Evolutionary conservation across 371 early-diverging fungal species (phyloP), one percentile per base, ranked within the genome.

Genomic region (Saksenaea oblongispora): DNA sequence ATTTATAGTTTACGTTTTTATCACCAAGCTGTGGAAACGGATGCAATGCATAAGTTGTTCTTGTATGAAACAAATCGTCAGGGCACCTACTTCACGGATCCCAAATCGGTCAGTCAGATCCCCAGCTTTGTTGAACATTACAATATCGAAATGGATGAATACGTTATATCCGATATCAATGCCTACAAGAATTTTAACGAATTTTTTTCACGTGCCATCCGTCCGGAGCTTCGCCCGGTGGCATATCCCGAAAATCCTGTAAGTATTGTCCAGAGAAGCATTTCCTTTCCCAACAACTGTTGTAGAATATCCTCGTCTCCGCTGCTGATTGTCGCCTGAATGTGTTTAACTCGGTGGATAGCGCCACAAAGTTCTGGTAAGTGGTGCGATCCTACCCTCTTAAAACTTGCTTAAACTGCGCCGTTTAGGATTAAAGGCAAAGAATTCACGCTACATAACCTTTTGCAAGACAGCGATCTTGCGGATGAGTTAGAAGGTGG

Each of bases 141-240:
- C 69, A 72, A 72, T 64, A 59, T 86, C 34, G 74, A 80, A 36
- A 70, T 84, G 65, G 64, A 72, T 2, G 71, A 84, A 34, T 72
- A 77, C 22, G 62, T 80, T 11, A 62, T 75, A 26, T 84, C 87
- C 0, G 68, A 75, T 27, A 53, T 86, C 3, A 63, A 64, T 22
- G 61, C 67, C 9, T 92, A 87, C 66, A 54, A 63, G n/a, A 84
- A 65, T 17, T 92, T 91, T 31, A 93, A 92, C 66, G 85, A 90
- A 55, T 93, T 93, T 66, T 92, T 92, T 60, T 86, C 87, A 59
- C 85, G 94, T 34, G 85, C 85, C 39, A 76, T 92, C 44, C 79
- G 85, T 35, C 84, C 87, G 2, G 84, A 75, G 13, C 82, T 80
- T 15, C 75, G 93, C 24, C 76, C 80, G 0, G 66, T 87, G 39